Evolutionary conservation across 1,139 yeast genomes (phyloP).

Genomic region (Nakaseomyces bracarensis): DNA sequence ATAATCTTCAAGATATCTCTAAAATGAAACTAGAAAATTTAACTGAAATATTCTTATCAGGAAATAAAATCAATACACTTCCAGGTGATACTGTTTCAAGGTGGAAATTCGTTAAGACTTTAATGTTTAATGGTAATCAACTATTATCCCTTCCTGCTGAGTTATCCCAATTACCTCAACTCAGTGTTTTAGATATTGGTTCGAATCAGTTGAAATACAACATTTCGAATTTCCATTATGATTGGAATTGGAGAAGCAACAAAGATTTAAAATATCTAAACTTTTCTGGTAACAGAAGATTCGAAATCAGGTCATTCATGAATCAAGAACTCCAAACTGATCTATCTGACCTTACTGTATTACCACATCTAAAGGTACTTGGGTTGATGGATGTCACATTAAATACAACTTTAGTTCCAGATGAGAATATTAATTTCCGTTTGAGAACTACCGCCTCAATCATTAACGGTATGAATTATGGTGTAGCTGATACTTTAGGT

Average conservation of each 20-base stretch:
- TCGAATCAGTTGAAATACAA: conserved; percentile 86
- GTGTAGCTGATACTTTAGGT: conserved; percentile 86
- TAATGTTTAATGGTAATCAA: conserved; percentile 76
- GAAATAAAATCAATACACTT: conserved; percentile 67
- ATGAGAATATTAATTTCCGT: conserved; percentile 74
- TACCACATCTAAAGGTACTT: conserved; percentile 62
- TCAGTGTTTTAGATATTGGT: conserved; percentile 80
- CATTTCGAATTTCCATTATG: conserved; percentile 89
- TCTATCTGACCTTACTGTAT: conserved; percentile 67
- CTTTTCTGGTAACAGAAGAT: conserved; percentile 84
- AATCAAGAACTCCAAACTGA: conserved; percentile 34
- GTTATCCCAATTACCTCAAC: conserved; percentile 54
- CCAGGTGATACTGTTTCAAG: conserved; percentile 79
- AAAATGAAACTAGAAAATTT: conserved; percentile 49
- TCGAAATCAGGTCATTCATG: conserved; percentile 59
- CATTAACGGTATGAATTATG: conserved; percentile 70
- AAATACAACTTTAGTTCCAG: conserved; percentile 77
- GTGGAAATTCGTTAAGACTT: conserved; percentile 48
- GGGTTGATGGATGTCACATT: conserved; percentile 95
- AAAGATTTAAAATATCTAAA: conserved; percentile 68
- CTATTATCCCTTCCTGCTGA: conserved; percentile 87
- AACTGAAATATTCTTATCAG: conserved; percentile 69
- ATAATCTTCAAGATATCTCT: conserved; percentile 71
- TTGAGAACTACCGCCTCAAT: conserved; percentile 90
- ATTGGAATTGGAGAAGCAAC: conserved; percentile 97